phyloP scores from a whole-genome alignment of 2,329 filamentous ascomycete species.

The Colletotrichum sp. region DNA sequence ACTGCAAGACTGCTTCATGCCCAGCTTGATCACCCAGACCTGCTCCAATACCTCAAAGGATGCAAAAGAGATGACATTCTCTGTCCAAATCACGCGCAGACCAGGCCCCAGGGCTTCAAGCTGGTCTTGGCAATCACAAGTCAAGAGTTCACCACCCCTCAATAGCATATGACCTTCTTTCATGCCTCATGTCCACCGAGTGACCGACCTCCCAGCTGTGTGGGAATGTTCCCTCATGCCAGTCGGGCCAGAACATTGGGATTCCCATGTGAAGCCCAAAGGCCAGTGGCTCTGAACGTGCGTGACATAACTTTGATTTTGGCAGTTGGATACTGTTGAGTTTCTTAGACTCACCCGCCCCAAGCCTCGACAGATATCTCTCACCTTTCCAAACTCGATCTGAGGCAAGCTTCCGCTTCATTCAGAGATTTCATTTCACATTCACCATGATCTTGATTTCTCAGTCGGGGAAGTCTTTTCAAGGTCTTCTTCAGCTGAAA shows the following conservation, averaged over 20 bases:
- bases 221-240: neutral
- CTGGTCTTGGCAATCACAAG: neutral
- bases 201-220: neutral
- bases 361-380: neutral
- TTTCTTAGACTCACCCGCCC: neutral
- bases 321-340: neutral
- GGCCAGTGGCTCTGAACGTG: neutral
- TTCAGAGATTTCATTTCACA: neutral
- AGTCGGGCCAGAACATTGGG: neutral
- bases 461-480: neutral
- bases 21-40: neutral
- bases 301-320: neutral
- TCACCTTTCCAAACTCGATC: neutral
- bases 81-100: rapidly evolving
- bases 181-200: neutral
- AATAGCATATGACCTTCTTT: neutral
- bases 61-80: neutral
- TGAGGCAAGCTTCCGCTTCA: neutral
- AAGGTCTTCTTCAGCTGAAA: neutral
- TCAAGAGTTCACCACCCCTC: neutral
- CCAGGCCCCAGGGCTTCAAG: neutral
- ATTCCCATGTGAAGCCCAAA: neutral
- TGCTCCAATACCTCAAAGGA: neutral
- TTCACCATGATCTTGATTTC: neutral
- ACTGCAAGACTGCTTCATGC: neutral